These are phyloP conservation scores for Trichoderma atrobrunneum DNA, from an alignment of 2,329 filamentous ascomycete species.

Conservation along the genomic window DNA sequence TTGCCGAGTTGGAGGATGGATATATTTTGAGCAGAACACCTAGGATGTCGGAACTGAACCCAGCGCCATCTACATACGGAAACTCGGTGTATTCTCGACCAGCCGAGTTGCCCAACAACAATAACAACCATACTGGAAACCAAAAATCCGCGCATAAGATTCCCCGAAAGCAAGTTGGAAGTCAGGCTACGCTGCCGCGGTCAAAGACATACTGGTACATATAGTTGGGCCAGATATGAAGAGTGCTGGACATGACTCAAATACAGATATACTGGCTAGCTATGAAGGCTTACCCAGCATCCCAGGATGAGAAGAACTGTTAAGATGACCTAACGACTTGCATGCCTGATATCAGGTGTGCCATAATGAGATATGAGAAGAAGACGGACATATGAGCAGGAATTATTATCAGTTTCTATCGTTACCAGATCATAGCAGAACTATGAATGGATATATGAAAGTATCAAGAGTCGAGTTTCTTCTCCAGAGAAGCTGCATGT, in stretches of 20 bases:
- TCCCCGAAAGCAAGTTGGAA: background rate
- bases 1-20: background rate
- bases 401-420: background rate
- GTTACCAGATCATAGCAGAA: background rate
- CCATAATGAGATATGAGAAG: background rate
- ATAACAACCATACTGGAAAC: constrained; percentile 22
- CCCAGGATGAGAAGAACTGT: background rate
- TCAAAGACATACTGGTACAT: background rate
- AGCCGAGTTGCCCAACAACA: background rate
- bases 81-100: background rate
- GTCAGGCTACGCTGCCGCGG: background rate
- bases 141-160: background rate
- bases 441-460: background rate
- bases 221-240: background rate
- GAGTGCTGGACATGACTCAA: background rate
- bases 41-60: background rate
- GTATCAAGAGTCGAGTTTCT: background rate
- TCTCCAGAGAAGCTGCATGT: background rate
- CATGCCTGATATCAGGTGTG: background rate
- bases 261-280: background rate
- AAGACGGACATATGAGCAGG: background rate
- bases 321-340: background rate
- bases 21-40: background rate
- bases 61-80: background rate
- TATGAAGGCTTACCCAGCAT: background rate